These are phyloP conservation scores for Neoscytalidium dimidiatum DNA, from an alignment of 2,329 filamentous ascomycete genomes.

Conservation along the genomic window DNA sequence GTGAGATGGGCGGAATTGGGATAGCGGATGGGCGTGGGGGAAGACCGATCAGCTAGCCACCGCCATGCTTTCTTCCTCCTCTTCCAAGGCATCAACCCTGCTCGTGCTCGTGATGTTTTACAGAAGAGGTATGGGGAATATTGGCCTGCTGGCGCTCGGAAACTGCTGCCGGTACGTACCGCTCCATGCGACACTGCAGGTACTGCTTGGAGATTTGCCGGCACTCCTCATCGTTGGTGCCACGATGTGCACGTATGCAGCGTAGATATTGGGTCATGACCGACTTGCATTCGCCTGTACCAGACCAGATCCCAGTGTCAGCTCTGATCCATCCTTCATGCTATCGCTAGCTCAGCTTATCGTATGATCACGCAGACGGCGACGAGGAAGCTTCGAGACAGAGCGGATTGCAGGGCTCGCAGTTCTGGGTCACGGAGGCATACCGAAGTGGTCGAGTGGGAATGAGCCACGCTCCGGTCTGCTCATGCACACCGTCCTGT, in stretches of 20 bases:
- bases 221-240: conserved; percentile 84
- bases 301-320: not conserved
- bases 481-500: not conserved
- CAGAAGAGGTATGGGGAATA: not conserved
- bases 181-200: conserved; percentile 89
- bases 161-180: conserved; percentile 57
- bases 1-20: not conserved
- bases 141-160: not conserved
- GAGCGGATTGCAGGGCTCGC: not conserved
- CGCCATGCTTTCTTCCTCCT: not conserved
- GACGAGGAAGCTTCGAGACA: not conserved
- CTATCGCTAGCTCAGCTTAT: not conserved
- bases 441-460: conserved; percentile 91
- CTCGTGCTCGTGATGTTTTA: not conserved
- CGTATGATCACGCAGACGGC: not conserved
- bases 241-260: conserved; percentile 82
- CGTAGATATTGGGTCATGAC: conserved; percentile 83
- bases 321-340: not conserved
- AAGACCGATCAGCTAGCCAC: not conserved
- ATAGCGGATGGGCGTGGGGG: not conserved
- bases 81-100: not conserved
- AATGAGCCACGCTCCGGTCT: conserved; percentile 93
- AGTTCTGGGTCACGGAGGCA: conserved; percentile 12
- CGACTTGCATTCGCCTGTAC: conserved; percentile 83
- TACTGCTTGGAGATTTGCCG: conserved; percentile 85